Evolutionary conservation across 106 monocot genomes (phyloP), one percentile per base, ranked within the genome.

Genomic region (Triglochin maritima): DNA sequence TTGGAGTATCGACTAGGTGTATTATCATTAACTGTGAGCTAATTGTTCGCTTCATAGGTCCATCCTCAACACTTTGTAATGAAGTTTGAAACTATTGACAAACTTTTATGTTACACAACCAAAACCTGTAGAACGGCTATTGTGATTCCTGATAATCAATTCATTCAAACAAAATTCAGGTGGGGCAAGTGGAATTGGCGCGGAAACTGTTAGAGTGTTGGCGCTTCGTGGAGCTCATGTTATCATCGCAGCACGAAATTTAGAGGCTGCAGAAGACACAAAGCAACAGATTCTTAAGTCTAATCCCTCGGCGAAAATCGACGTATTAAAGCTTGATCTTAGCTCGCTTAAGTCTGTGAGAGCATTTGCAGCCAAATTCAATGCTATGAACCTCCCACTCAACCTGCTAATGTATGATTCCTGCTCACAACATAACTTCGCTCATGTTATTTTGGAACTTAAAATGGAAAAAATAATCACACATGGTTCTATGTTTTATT

Each of bases 101-200:
- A n/a, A n/a, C n/a, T n/a, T n/a, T 1, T 29, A 29, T 29, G 29
- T 29, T 29, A 29, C 29, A 29, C 29, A 29, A 29, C 29, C 1
- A 29, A 29, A 29, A 29, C 29, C 29, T 29, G 29, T 29, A 29
- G 29, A 29, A 29, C 29, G 0, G 29, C 29, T 29, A 29, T 29
- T 29, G 29, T 1, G 29, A 29, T 29, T 29, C 29, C 1, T 29
- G 29, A n/a, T 29, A 29, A 52, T 11, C 7, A 0, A 6, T 7
- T 52, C 9, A 8, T 44, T 47, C 50, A 11, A 10, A 50, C 50
- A 2, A 2, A 11, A 6, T 29, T 60, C 63, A 95, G 95, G 95
- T 47, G 95, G 90, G 56, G 81, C 87, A 15, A 87, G 90, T 56
- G 95, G 90, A 17, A 87, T 96, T 44, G 95, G 95, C 11, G 70